These are phyloP conservation scores for Neoascochyta sp. DNA, from an alignment of 2,329 filamentous ascomycete species.

Conservation along the genomic window DNA sequence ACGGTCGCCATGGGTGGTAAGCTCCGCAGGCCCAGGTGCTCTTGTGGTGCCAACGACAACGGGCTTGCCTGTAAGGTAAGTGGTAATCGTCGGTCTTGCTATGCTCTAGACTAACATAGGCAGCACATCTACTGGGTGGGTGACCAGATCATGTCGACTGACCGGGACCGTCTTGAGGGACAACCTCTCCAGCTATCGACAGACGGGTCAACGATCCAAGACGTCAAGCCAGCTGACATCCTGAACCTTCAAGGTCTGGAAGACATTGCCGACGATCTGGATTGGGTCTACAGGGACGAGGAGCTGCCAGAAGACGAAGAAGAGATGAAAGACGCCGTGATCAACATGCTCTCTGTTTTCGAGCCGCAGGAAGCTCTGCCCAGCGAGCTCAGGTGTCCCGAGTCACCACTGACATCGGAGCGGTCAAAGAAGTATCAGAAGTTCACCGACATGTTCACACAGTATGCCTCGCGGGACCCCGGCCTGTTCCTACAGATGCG, in stretches of 20 bases:
- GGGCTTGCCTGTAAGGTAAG: slow-evolving; percentile 36
- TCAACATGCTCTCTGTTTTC: slow-evolving; percentile 37
- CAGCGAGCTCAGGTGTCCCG: slow-evolving; percentile 28
- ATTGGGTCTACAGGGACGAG: slow-evolving; percentile 32
- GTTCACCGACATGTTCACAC: slow-evolving; percentile 26
- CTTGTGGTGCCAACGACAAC: slow-evolving; percentile 34
- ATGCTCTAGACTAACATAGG: slow-evolving; percentile 3
- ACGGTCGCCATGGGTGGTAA: slow-evolving; percentile 31
- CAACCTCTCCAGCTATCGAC: slow-evolving; percentile 27
- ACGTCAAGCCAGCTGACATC: slow-evolving; percentile 28
- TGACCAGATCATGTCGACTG: slow-evolving; percentile 31
- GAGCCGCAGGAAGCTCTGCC: slow-evolving; percentile 36
- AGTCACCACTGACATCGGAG: slow-evolving; percentile 24
- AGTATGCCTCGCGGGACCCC: slow-evolving; percentile 26
- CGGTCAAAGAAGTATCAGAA: slow-evolving; percentile 31
- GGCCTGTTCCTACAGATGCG: slow-evolving; percentile 27
- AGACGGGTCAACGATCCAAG: slow-evolving; percentile 34
- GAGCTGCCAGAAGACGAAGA: slow-evolving; percentile 23
- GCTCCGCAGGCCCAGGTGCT: slow-evolving; percentile 27
- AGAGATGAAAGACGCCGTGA: slow-evolving; percentile 31
- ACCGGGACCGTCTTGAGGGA: slow-evolving; percentile 17
- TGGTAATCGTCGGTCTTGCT: not conserved
- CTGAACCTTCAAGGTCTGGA: slow-evolving; percentile 25
- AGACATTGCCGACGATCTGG: slow-evolving; percentile 23
- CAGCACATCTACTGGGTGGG: slow-evolving; percentile 41